Evolutionary conservation across 73 alveolate species (phyloP).

Genomic region (Uronychia setigera): DNA sequence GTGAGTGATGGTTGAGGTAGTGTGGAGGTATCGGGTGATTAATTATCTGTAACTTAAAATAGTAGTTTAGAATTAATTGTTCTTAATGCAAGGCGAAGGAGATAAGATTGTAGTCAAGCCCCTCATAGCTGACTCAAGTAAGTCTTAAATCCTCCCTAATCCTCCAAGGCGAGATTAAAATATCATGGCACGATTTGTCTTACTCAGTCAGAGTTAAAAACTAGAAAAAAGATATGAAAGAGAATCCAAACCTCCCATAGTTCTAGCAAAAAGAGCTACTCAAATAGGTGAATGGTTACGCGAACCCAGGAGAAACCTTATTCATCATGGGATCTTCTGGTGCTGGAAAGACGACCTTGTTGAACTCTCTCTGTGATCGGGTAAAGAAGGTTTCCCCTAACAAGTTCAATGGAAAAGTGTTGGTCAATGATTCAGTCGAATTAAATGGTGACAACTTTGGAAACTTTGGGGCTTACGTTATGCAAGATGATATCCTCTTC

Average conservation of each 20-base stretch:
- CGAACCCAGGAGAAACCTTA: constrained; percentile 37
- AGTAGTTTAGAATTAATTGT: no score
- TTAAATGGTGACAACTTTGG: constrained; percentile 14
- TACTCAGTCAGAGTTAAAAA: background rate
- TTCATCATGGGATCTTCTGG: constrained; percentile 65
- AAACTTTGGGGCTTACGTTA: constrained; percentile 53
- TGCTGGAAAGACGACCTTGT: constrained; percentile 54
- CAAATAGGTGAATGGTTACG: constrained; percentile 20
- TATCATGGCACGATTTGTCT: constrained; percentile 6
- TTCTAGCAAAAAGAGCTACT: background rate
- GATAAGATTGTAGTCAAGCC: no score
- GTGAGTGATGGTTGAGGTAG: no score
- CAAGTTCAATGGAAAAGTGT: constrained; percentile 8
- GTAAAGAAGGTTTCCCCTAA: background rate
- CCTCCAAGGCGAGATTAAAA: no score
- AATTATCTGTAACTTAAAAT: no score
- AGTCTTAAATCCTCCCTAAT: no score
- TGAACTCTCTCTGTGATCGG: constrained; percentile 33
- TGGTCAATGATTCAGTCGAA: constrained; percentile 12
- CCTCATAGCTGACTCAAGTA: no score
- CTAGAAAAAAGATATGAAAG: background rate
- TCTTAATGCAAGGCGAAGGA: no score
- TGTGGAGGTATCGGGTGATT: no score
- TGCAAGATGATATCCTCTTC: constrained; percentile 80
- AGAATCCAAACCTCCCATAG: background rate